These are phyloP conservation scores for Cladophialophora chaetospira DNA, from an alignment of 2,329 filamentous ascomycete species.

Conservation along the genomic window DNA sequence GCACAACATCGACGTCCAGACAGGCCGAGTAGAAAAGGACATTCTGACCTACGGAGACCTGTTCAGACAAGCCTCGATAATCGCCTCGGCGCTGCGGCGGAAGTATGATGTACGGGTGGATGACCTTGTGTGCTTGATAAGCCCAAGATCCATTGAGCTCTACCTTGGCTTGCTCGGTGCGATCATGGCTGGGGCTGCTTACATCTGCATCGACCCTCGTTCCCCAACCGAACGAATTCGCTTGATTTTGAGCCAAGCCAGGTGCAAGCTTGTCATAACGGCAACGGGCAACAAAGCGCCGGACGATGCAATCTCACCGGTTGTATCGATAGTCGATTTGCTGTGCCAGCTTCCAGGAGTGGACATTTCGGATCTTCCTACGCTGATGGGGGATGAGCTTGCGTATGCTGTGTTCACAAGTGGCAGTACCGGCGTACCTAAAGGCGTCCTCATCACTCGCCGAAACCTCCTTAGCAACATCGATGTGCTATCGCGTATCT, in stretches of 20 bases:
- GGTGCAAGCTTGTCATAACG: conserved; percentile 18
- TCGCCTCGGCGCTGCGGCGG: conserved; percentile 60
- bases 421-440: conserved; percentile 77
- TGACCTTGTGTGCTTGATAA: conserved; percentile 69
- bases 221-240: conserved; percentile 64
- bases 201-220: conserved; percentile 76
- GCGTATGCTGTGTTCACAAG: conserved; percentile 83
- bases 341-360: neutral
- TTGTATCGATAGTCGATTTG: conserved; percentile 5
- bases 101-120: conserved; percentile 51
- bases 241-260: conserved; percentile 64
- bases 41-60: conserved; percentile 66
- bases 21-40: conserved; percentile 37
- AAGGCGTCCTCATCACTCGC: conserved; percentile 77
- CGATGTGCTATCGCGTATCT: conserved; percentile 64
- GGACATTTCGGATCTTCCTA: neutral
- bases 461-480: conserved; percentile 76
- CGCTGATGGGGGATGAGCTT: conserved; percentile 48
- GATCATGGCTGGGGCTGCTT: conserved; percentile 74
- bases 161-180: conserved; percentile 75
- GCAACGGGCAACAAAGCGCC: neutral
- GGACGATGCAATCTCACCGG: neutral
- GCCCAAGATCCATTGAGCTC: conserved; percentile 73
- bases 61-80: conserved; percentile 63
- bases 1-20: conserved; percentile 45